A percentile compares a stretch with the other conserved stretches of the same genome.
phyloP scores from a whole-genome alignment of 495 filamentous ascomycete species.

The Hyaloscypha hepaticicola region DNA sequence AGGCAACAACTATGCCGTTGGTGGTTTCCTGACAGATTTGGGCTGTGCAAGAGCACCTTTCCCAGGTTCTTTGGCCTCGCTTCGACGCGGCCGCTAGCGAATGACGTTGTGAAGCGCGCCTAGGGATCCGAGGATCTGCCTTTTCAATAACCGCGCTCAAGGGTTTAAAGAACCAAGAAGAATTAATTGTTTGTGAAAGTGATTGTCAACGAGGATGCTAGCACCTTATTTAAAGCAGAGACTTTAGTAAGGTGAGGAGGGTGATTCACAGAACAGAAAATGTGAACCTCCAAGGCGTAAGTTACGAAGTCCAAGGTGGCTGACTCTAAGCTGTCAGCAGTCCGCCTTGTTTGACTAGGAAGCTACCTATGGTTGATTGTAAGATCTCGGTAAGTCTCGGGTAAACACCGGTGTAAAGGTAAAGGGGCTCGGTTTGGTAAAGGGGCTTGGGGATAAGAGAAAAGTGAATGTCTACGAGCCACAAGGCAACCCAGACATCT shows the following conservation, averaged over 20 bases:
- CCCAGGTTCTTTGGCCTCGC: constrained; percentile 3
- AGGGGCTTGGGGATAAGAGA: neutral
- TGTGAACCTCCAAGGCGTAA: no score
- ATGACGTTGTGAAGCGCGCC: neutral
- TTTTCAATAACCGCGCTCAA: neutral
- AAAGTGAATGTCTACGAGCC: neutral
- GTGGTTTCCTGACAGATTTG: neutral
- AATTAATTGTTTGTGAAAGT: no score
- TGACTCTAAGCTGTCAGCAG: no score
- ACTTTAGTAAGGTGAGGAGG: no score
- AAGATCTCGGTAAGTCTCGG: no score
- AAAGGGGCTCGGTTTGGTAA: neutral
- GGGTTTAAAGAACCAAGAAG: neutral
- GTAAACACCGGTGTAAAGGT: neutral
- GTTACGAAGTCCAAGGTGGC: no score
- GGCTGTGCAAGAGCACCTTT: constrained; percentile 1
- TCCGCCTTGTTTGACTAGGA: no score
- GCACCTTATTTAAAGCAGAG: no score
- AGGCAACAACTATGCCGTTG: constrained; percentile 1
- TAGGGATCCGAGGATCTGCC: neutral
- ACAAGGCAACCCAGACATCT: neutral
- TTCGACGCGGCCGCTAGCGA: neutral
- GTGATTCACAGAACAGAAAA: no score
- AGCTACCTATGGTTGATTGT: no score
- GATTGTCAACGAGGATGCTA: no score